These are phyloP conservation scores for Dactylellina sp. DNA, from an alignment of 2,329 filamentous ascomycete species.

Conservation along the genomic window DNA sequence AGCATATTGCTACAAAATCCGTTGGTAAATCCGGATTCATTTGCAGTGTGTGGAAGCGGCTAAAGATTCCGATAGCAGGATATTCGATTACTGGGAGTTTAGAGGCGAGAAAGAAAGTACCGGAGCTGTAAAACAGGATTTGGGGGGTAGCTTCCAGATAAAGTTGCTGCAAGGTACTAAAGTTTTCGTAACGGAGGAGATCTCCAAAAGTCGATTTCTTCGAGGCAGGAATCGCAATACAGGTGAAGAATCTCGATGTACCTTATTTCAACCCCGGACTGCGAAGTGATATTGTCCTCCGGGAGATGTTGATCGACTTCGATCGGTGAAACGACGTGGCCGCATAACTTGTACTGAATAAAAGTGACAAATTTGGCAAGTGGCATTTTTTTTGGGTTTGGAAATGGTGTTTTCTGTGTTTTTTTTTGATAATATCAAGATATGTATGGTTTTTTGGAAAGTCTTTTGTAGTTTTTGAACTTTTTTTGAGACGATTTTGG, in stretches of 20 bases:
- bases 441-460: neutral
- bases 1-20: too few species aligned
- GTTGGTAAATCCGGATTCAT: too few species aligned
- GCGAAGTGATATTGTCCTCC: neutral
- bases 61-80: too few species aligned
- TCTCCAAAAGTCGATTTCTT: conserved; percentile 44
- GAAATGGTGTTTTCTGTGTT: neutral
- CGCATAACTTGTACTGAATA: conserved; percentile 29
- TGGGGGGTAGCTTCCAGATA: too few species aligned
- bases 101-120: neutral
- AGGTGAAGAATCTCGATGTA: conserved; percentile 23
- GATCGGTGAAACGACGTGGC: conserved; percentile 29
- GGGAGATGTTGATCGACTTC: conserved; percentile 1
- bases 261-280: conserved; percentile 1
- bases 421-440: neutral
- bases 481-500: conserved; percentile 1
- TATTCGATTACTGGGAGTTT: too few species aligned
- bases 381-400: neutral
- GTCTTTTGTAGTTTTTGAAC: neutral
- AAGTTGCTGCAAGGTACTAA: too few species aligned
- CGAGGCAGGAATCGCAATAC: conserved; percentile 28
- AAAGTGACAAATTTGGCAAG: conserved; percentile 24
- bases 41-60: too few species aligned
- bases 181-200: conserved; percentile 10
- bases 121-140: neutral